Evolutionary conservation across 768 basidiomycete genomes (phyloP).

Genomic region (Pilatotrama ljubarskyi): DNA sequence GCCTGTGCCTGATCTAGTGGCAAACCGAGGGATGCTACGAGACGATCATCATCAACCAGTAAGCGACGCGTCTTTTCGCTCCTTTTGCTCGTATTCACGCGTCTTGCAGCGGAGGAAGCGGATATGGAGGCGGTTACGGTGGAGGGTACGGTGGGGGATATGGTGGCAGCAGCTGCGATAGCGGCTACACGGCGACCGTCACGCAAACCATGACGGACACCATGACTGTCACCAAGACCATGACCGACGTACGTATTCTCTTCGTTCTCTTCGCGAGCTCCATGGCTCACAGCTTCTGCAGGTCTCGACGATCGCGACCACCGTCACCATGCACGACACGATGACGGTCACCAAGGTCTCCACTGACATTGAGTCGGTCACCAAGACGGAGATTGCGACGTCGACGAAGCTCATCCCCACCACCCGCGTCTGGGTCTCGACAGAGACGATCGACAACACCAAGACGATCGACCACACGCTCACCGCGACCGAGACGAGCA

Average conservation of each 20-base stretch:
- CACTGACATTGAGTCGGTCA: conserved; percentile 39
- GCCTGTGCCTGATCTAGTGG: conserved; percentile 25
- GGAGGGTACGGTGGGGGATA: conserved; percentile 24
- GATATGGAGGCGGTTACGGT: conserved; percentile 17
- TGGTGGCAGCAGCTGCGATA: conserved; percentile 18
- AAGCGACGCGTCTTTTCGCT: conserved; percentile 15
- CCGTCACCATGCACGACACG: conserved; percentile 46
- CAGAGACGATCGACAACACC: conserved; percentile 58
- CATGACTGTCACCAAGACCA: conserved; percentile 31
- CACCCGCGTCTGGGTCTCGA: conserved; percentile 66
- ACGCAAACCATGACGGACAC: conserved; percentile 39
- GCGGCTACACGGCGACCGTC: conserved; percentile 30
- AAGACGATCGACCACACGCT: conserved; percentile 54
- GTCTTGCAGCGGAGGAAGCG: conserved; percentile 13
- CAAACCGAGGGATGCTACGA: conserved; percentile 56
- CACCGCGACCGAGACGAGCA: conserved; percentile 34
- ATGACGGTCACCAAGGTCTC: conserved; percentile 30
- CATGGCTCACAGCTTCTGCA: not conserved
- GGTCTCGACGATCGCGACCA: conserved; percentile 42
- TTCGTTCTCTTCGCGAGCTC: not conserved
- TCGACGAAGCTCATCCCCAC: conserved; percentile 56
- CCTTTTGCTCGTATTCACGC: conserved; percentile 6
- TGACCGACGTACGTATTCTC: conserved; percentile 21
- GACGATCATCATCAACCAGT: conserved; percentile 56
- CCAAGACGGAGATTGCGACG: conserved; percentile 30